These are phyloP conservation scores for Dactylis glomerata DNA, from an alignment of 176 grass and related monocot species.

Conservation along the genomic window DNA sequence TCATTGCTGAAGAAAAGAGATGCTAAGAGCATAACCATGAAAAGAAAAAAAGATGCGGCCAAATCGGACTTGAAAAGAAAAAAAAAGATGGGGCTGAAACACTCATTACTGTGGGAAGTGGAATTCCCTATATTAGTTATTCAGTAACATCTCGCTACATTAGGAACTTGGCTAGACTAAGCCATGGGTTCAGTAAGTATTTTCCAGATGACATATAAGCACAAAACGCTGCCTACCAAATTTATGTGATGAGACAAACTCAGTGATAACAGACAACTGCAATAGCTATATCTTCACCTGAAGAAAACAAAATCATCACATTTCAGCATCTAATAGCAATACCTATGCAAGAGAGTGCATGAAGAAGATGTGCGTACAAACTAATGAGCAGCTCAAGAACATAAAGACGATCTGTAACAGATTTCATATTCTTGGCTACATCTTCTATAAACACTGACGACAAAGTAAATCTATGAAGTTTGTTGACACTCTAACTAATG, in stretches of 20 bases:
- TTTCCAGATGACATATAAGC: not conserved
- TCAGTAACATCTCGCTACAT: not conserved
- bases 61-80: not conserved
- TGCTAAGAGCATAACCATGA: not conserved
- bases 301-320: not conserved
- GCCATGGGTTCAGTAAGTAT: not conserved
- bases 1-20: not conserved
- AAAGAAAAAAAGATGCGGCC: not conserved
- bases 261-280: not conserved
- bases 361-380: not conserved
- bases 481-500: not conserved
- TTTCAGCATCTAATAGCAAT: too few species aligned
- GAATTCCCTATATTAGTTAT: not conserved
- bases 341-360: not conserved
- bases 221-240: not conserved
- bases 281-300: not conserved
- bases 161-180: not conserved
- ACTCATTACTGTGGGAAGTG: not conserved
- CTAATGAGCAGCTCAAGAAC: not conserved
- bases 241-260: not conserved
- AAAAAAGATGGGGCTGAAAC: too few species aligned
- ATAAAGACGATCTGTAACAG: not conserved
- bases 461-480: too few species aligned
- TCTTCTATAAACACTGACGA: not conserved
- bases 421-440: not conserved